Evolutionary conservation across 75 land plant species (phyloP).

Genomic region (Cunninghamia lanceolata): DNA sequence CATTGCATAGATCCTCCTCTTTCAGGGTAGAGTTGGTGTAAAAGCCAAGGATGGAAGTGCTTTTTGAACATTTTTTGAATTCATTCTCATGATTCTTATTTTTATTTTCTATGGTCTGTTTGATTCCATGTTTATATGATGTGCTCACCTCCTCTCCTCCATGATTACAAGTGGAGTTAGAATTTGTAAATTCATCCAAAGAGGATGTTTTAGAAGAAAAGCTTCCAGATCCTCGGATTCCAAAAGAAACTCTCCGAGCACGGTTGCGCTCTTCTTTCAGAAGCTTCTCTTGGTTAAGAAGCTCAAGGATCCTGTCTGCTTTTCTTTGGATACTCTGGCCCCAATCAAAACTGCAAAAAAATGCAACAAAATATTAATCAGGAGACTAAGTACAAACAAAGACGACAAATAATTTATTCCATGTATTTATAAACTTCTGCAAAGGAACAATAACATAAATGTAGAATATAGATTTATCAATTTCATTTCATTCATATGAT

Average conservation of each 20-base stretch:
- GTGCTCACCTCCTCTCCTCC: not conserved
- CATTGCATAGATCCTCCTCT: not conserved
- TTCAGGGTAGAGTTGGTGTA: not conserved
- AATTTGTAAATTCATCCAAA: not conserved
- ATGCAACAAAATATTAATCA: not conserved
- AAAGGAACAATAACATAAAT: not conserved
- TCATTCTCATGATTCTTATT: not conserved
- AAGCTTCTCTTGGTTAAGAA: conserved; percentile 59
- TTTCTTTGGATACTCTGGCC: conserved; percentile 56
- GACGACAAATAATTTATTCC: not conserved
- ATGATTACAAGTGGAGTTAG: not conserved
- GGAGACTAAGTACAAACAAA: not conserved
- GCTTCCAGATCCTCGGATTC: conserved; percentile 74
- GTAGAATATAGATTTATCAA: not conserved
- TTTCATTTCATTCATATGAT: not conserved
- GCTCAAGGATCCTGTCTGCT: conserved; percentile 58
- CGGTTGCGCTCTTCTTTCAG: conserved; percentile 63
- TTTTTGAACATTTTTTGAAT: not conserved
- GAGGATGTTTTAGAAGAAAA: conserved; percentile 20
- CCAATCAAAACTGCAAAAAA: conserved; percentile 63
- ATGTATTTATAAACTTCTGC: not conserved
- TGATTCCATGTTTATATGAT: conserved; percentile 1
- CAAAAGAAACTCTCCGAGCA: conserved; percentile 56
- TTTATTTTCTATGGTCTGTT: not conserved
- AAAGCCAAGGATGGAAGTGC: not conserved